A percentile compares a stretch with the other conserved stretches of the same genome.
Evolutionary conservation across 768 basidiomycete genomes (phyloP).

Genomic region (Pleurotus djamor): DNA sequence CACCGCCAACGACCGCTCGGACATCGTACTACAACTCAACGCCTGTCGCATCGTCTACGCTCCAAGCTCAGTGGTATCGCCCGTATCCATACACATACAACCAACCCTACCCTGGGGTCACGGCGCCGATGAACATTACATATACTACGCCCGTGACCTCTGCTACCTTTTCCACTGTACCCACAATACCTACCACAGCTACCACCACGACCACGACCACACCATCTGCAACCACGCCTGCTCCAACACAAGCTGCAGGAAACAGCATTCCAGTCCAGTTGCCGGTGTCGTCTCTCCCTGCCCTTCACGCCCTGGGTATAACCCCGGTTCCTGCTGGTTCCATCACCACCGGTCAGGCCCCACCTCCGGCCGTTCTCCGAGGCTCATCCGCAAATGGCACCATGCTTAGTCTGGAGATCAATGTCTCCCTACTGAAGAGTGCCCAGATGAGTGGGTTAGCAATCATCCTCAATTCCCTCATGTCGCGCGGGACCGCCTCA

Average conservation of each 20-base stretch:
- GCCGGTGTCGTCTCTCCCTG: constrained; percentile 61
- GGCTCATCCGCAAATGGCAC: constrained; percentile 71
- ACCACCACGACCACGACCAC: constrained; percentile 23
- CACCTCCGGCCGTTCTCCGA: constrained; percentile 74
- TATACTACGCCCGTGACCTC: constrained; percentile 21
- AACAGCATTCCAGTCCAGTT: constrained; percentile 66
- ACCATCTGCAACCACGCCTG: constrained; percentile 18
- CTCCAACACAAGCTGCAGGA: constrained; percentile 30
- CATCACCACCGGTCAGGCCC: constrained; percentile 50
- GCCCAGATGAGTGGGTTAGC: constrained; percentile 79
- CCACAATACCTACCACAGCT: constrained; percentile 7
- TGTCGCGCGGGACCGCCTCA: constrained; percentile 35
- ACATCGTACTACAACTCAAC: constrained; percentile 35
- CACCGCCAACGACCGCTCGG: constrained; percentile 31
- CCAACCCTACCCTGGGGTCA: constrained; percentile 45
- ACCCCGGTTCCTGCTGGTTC: constrained; percentile 62
- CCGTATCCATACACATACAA: constrained; percentile 65
- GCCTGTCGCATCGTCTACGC: constrained; percentile 22
- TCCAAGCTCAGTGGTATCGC: constrained; percentile 59
- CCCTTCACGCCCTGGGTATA: constrained; percentile 72
- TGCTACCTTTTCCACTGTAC: constrained; percentile 13
- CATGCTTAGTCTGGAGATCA: constrained; percentile 76
- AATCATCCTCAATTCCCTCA: constrained; percentile 66
- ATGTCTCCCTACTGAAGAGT: constrained; percentile 68
- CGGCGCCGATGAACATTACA: constrained; percentile 24